Base-by-base conservation (phyloP, 768 basidiomycete genomes). In the Lactarius quietus region DNA sequence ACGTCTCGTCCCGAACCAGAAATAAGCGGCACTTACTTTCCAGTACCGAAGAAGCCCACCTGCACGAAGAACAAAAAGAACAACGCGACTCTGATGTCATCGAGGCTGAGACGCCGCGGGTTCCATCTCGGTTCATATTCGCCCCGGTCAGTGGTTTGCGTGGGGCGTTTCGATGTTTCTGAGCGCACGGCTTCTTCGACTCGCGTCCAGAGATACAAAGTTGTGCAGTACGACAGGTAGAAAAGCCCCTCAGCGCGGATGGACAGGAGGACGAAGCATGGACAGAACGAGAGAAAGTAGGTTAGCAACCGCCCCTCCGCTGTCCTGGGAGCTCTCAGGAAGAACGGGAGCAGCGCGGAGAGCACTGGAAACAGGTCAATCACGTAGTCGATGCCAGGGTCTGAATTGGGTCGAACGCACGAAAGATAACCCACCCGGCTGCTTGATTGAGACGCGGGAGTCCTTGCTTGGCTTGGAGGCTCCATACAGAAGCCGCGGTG, bases 11-110 rank as follows among this genome's bases (percentile, higher is more conserved):
- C 31, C 39, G 23, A 15, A 43, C 18, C 54, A 53, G 20, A 29
- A 57, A 41, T 58, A 29, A 20, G 59, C 7, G 53, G 1, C 12
- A 80, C 89, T 70, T 76, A 89, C 88, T 90, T 92, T 78, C 90
- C 90, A 41, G 85, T 90, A 9, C 92, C 92, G 72, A 92, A 93
- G 75, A 93, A 93, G 2, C 86, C 92, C 48, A 92, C 84, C 70
- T 95, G 92, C 7, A 93, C 87, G 69, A 94, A 92, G 74, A 91
- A 91, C 65, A 95, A 75, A 76, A 93, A 93, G 73, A 92, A 90
- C 26, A 93, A 68, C 1, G 88, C 90, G 60, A 90, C 86, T 56
- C 92, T 77, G 15, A 92, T 73, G 64, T 92, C 88, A 43, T 88
- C 87, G 41, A 75, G 74, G 2, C 62, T 64, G 23, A 70, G 48